These are phyloP conservation scores for Zalerion maritima DNA, from an alignment of 495 filamentous ascomycete species.

Conservation along the genomic window DNA sequence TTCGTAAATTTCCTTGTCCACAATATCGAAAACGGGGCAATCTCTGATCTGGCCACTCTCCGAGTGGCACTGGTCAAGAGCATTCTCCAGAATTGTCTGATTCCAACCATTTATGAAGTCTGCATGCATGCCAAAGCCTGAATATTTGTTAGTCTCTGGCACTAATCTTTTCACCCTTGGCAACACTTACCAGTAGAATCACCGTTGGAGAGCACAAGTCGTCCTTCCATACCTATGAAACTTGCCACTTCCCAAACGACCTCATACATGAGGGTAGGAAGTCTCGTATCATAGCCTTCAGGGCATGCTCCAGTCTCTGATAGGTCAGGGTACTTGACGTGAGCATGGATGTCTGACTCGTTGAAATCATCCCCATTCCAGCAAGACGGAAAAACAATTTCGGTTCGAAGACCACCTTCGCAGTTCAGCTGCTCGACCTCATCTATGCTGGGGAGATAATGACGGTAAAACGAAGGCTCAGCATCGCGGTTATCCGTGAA, in stretches of 20 bases:
- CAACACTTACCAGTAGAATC: conserved; percentile 49
- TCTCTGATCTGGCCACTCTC: conserved; percentile 32
- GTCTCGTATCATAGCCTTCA: conserved; percentile 47
- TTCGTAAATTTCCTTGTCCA: conserved; percentile 18
- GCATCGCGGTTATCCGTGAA: conserved; percentile 43
- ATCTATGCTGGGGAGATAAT: conserved; percentile 63
- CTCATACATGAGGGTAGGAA: conserved; percentile 72
- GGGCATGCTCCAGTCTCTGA: conserved; percentile 72
- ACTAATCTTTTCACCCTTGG: conserved; percentile 9
- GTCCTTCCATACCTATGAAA: conserved; percentile 50
- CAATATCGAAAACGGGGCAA: conserved; percentile 41
- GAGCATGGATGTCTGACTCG: conserved; percentile 46
- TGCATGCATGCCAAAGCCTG: conserved; percentile 67
- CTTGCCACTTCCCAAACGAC: conserved; percentile 68
- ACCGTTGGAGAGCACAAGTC: conserved; percentile 72
- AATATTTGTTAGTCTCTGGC: conserved; percentile 5
- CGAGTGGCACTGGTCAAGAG: conserved; percentile 43
- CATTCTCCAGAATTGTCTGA: conserved; percentile 38
- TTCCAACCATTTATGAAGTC: conserved; percentile 84
- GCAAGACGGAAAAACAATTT: conserved; percentile 85
- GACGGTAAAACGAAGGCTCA: conserved; percentile 64
- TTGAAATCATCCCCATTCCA: conserved; percentile 65
- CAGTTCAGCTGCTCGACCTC: conserved; percentile 69
- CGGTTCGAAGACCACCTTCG: conserved; percentile 58
- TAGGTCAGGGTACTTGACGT: conserved; percentile 62